These are phyloP conservation scores for Fusarium annulatum DNA, from an alignment of 2,329 filamentous ascomycete species.

Conservation along the genomic window DNA sequence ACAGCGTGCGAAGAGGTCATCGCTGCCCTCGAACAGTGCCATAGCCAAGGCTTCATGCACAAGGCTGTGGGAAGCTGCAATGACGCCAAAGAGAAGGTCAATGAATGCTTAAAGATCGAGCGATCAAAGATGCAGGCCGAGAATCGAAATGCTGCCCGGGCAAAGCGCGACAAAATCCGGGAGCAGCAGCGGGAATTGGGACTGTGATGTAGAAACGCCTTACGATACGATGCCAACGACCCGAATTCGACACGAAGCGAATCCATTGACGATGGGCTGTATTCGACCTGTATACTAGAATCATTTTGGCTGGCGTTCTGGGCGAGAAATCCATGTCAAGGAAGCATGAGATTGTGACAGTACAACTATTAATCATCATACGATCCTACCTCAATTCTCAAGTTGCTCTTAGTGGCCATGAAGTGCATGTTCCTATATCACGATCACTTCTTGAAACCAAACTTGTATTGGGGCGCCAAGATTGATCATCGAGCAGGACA, in stretches of 20 bases:
- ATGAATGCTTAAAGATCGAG: conserved; percentile 84
- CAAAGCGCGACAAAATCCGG: conserved; percentile 78
- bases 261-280: neutral
- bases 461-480: neutral
- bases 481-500: neutral
- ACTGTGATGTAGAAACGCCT: conserved; percentile 42
- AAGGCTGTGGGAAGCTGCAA: conserved; percentile 94
- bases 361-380: too few species aligned
- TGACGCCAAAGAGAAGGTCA: conserved; percentile 83
- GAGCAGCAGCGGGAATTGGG: conserved; percentile 70
- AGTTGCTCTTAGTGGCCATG: neutral
- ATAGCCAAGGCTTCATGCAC: conserved; percentile 90
- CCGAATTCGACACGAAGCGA: neutral
- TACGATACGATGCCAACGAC: conserved; percentile 2
- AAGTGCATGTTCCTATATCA: neutral
- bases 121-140: conserved; percentile 79
- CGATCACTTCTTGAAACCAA: neutral
- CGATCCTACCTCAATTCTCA: too few species aligned
- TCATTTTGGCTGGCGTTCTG: conserved; percentile 26
- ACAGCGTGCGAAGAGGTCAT: conserved; percentile 95
- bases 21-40: conserved; percentile 93
- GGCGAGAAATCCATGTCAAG: neutral
- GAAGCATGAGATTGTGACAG: neutral
- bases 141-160: conserved; percentile 76
- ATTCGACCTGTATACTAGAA: conserved; percentile 26